These are phyloP conservation scores for Seminavis robusta DNA, from an alignment of 108 stramenopile species.

Conservation along the genomic window DNA sequence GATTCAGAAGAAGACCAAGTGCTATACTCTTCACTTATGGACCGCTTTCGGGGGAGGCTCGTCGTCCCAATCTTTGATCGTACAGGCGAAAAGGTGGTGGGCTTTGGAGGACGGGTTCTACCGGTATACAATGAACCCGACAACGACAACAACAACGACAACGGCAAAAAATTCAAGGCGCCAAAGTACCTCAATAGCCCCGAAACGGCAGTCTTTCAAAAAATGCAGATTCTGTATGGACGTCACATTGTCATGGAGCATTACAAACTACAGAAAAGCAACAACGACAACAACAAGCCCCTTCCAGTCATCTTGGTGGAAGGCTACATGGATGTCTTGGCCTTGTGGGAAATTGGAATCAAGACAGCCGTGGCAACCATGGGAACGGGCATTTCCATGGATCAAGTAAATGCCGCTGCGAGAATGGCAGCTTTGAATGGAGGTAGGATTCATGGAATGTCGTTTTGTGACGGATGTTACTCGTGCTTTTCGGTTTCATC, in stretches of 20 bases:
- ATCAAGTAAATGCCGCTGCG: conserved; percentile 67
- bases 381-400: conserved; percentile 81
- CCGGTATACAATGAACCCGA: background rate
- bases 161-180: conserved; percentile 13
- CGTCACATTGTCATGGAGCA: conserved; percentile 49
- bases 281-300: background rate
- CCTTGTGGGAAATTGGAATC: conserved; percentile 76
- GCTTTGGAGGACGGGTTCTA: conserved; percentile 75
- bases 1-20: conserved; percentile 19
- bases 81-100: conserved; percentile 56
- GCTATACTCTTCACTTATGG: conserved; percentile 38
- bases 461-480: background rate
- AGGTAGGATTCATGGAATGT: conserved; percentile 21
- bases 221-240: conserved; percentile 81
- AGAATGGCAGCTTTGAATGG: conserved; percentile 30
- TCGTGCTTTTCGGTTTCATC: background rate
- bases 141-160: conserved; percentile 5
- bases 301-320: conserved; percentile 78
- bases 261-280: background rate
- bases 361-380: conserved; percentile 79
- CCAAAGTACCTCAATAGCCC: conserved; percentile 95
- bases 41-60: conserved; percentile 76
- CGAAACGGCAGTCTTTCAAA: conserved; percentile 81
- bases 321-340: conserved; percentile 93
- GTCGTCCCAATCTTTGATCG: conserved; percentile 79